Conservation (phyloP, 192 early-diverging fungal species). For the Backusella sp. region DNA sequence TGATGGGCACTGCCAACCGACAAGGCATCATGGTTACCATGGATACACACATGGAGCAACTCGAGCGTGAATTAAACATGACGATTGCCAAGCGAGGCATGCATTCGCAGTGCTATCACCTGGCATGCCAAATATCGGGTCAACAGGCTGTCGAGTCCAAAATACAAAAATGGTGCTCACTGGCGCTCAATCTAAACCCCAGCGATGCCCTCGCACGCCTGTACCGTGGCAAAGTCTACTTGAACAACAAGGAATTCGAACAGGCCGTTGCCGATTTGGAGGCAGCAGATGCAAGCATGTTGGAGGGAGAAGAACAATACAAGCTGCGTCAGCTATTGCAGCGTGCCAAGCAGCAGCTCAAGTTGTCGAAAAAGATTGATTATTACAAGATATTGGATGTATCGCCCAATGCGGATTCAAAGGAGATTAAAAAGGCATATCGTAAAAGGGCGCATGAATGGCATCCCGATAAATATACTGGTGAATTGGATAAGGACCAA, state of each 20-base stretch:
- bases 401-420: conserved; percentile 61
- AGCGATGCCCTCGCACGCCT: conserved; percentile 73
- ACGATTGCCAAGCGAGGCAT: conserved; percentile 31
- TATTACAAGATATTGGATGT: conserved; percentile 95
- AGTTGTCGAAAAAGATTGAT: conserved; percentile 68
- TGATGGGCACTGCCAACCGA: conserved; percentile 43
- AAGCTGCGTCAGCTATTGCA: conserved; percentile 53
- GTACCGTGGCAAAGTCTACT: conserved; percentile 65
- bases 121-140: conserved; percentile 61
- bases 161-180: conserved; percentile 65
- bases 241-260: conserved; percentile 74
- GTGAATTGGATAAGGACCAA: conserved; percentile 72
- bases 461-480: conserved; percentile 80
- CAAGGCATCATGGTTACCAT: conserved; percentile 30
- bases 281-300: conserved; percentile 62
- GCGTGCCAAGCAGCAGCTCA: conserved; percentile 58
- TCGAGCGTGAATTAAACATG: conserved; percentile 20
- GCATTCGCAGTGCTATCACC: conserved; percentile 43
- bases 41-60: conserved; percentile 28
- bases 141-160: conserved; percentile 52
- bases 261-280: conserved; percentile 72
- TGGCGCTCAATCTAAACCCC: conserved; percentile 67
- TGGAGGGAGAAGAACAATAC: conserved; percentile 22
- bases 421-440: conserved; percentile 92
- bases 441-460: conserved; percentile 85